phyloP scores from a whole-genome alignment of 257 asterid species.

The Nemophila menziesii region DNA sequence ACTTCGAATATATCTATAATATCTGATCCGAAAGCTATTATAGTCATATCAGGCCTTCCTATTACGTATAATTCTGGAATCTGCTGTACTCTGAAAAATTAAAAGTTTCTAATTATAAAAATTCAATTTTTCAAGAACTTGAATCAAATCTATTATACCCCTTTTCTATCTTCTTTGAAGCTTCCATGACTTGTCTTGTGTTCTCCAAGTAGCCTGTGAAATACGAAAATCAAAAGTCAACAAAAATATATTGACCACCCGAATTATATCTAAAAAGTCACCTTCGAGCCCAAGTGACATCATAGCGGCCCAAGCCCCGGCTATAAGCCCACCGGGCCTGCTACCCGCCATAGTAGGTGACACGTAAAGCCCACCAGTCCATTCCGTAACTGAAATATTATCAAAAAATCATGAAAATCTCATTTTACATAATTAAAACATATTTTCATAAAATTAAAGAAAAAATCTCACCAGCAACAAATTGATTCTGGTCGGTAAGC shows the following conservation, averaged over 20 bases:
- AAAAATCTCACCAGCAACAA: slow-evolving; percentile 81
- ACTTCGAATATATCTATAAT: slow-evolving; percentile 82
- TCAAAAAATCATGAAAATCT: neutral
- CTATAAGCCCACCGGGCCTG: slow-evolving; percentile 90
- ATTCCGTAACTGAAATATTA: slow-evolving; percentile 66
- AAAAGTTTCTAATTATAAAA: slow-evolving; percentile 8
- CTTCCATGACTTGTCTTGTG: slow-evolving; percentile 85
- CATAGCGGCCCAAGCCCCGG: slow-evolving; percentile 99
- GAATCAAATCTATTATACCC: no score
- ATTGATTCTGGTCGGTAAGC: slow-evolving; percentile 59
- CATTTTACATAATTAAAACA: no score
- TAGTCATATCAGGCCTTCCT: slow-evolving; percentile 96
- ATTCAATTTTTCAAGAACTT: neutral
- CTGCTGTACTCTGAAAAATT: slow-evolving; percentile 48
- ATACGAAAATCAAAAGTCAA: slow-evolving; percentile 8
- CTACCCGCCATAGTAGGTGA: slow-evolving; percentile 98
- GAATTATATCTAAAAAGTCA: slow-evolving; percentile 10
- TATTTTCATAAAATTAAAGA: neutral
- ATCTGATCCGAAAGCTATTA: slow-evolving; percentile 90
- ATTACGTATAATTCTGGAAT: slow-evolving; percentile 56
- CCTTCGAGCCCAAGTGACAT: slow-evolving; percentile 96
- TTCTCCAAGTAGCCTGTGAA: slow-evolving; percentile 75
- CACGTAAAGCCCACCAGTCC: slow-evolving; percentile 97
- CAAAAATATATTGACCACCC: slow-evolving; percentile 6
- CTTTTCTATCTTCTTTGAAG: slow-evolving; percentile 74